Percentiles rank a stretch among this genome's conserved stretches.
phyloP scores from a whole-genome alignment of 2,329 filamentous ascomycete species.

The Orbilia javanica region DNA sequence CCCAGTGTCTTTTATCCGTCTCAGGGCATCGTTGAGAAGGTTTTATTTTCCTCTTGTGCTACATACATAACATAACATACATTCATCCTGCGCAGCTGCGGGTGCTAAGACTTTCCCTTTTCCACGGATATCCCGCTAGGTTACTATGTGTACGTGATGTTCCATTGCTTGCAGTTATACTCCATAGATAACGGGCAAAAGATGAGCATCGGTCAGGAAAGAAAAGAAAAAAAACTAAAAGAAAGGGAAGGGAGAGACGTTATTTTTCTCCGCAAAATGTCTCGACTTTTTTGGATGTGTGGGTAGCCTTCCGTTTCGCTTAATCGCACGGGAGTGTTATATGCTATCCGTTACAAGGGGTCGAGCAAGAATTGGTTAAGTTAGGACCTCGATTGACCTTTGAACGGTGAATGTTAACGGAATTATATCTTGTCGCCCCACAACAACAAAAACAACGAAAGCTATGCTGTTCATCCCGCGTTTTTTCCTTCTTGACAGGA shows the following conservation, averaged over 20 bases:
- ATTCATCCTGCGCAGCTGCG: not conserved
- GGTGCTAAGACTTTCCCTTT: conserved; percentile 20
- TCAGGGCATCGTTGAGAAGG: conserved; percentile 22
- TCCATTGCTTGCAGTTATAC: too few relatives aligned
- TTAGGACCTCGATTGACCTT: not conserved
- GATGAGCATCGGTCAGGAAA: too few relatives aligned
- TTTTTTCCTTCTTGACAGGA: conserved; percentile 31
- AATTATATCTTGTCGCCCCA: not conserved
- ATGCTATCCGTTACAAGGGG: conserved; percentile 24
- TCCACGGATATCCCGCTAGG: conserved; percentile 11
- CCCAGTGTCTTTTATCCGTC: conserved; percentile 34
- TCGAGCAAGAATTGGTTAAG: too few relatives aligned
- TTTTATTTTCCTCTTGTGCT: not conserved
- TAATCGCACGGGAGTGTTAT: conserved; percentile 48
- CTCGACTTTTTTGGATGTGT: conserved; percentile 1
- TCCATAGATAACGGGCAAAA: not conserved
- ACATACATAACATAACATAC: not conserved
- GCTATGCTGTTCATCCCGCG: not conserved
- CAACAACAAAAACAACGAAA: not conserved
- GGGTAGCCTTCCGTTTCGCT: conserved; percentile 29
- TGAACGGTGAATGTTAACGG: conserved; percentile 14
- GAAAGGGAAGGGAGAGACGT: not conserved
- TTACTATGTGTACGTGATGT: not conserved
- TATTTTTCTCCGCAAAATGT: conserved; percentile 50
- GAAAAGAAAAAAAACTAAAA: not conserved